Evolutionary conservation across 2,329 filamentous ascomycete species (phyloP).

Genomic region (Cadophora malorum): DNA sequence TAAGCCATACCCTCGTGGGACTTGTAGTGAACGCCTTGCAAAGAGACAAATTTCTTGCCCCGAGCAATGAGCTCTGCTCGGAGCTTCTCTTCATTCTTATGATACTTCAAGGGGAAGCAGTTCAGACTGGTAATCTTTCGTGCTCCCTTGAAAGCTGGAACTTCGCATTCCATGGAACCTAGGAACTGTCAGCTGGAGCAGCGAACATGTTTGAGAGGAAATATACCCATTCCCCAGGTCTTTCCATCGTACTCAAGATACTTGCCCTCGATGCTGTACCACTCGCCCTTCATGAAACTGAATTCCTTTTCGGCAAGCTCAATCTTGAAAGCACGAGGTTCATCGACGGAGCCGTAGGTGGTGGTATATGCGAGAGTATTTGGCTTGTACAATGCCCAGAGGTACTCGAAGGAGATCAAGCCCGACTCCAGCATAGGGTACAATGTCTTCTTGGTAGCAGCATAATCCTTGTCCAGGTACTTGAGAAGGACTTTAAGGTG

Average conservation of each 20-base stretch:
- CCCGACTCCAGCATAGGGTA: constrained; percentile 82
- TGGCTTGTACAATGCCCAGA: constrained; percentile 91
- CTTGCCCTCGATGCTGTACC: constrained; percentile 76
- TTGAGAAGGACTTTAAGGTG: constrained; percentile 76
- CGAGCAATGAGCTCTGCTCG: constrained; percentile 74
- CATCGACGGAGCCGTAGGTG: constrained; percentile 77
- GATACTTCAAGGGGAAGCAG: constrained; percentile 81
- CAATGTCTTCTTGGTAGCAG: constrained; percentile 77
- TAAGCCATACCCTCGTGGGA: constrained; percentile 85
- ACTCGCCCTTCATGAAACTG: constrained; percentile 74
- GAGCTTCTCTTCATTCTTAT: constrained; percentile 72
- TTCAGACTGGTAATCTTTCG: constrained; percentile 81
- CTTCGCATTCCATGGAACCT: constrained; percentile 67
- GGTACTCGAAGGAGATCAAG: constrained; percentile 84
- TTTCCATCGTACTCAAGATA: constrained; percentile 93
- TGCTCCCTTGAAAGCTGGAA: constrained; percentile 78
- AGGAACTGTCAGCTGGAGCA: constrained; percentile 21
- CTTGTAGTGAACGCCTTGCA: constrained; percentile 85
- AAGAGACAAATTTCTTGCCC: constrained; percentile 81
- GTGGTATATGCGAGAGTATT: constrained; percentile 79
- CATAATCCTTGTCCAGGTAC: constrained; percentile 84
- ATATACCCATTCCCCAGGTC: constrained; percentile 73
- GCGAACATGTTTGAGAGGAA: background rate
- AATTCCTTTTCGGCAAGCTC: constrained; percentile 75
- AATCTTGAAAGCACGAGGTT: constrained; percentile 83